phyloP scores from a whole-genome alignment of 441 rosid species.

The Capsella rubella region DNA sequence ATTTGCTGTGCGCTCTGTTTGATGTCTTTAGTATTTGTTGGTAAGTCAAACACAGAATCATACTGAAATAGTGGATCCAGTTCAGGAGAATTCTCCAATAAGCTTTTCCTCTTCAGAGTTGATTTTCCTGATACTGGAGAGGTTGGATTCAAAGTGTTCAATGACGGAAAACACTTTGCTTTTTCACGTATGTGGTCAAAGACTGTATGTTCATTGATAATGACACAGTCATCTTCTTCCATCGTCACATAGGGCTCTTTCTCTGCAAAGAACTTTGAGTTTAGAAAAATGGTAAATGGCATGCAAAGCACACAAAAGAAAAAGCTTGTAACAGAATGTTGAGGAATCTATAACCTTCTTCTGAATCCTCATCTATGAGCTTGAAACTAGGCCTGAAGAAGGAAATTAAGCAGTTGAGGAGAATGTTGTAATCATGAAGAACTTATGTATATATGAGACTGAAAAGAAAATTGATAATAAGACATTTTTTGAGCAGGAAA shows the following conservation, averaged over 20 bases:
- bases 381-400: constrained; percentile 86
- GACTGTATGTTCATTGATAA: constrained; percentile 64
- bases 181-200: constrained; percentile 89
- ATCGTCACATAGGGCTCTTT: constrained; percentile 50
- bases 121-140: constrained; percentile 51
- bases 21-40: constrained; percentile 34
- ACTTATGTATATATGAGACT: background rate
- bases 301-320: constrained; percentile 5
- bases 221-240: constrained; percentile 56
- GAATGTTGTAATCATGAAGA: constrained; percentile 5
- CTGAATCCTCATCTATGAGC: constrained; percentile 85
- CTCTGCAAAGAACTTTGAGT: constrained; percentile 31
- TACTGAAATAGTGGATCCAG: constrained; percentile 45
- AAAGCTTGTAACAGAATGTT: no score
- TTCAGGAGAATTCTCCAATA: constrained; percentile 50
- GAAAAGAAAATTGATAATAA: no score
- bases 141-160: constrained; percentile 50
- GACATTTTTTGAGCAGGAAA: constrained; percentile 20
- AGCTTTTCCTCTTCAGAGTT: constrained; percentile 57
- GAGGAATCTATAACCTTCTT: constrained; percentile 53
- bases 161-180: constrained; percentile 70
- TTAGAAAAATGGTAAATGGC: constrained; percentile 29
- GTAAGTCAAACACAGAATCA: constrained; percentile 42
- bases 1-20: constrained; percentile 37
- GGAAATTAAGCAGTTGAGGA: constrained; percentile 32